Evolutionary conservation across 345 rosid genomes (phyloP), one percentile per base, ranked within the genome.

Genomic region (Lumnitzera littorea): DNA sequence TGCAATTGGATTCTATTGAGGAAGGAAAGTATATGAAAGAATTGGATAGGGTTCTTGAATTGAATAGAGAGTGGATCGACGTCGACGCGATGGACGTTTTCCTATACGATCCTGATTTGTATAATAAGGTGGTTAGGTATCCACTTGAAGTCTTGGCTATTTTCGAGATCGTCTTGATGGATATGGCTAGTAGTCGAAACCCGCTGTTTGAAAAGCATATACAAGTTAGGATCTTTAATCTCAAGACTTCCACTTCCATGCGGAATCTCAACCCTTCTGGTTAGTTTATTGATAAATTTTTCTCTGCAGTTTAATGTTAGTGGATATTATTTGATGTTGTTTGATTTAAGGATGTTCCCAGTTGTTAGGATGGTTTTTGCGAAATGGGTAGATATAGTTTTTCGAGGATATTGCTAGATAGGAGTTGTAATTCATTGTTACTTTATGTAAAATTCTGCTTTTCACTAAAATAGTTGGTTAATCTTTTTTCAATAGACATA

Each of bases 231-330:
- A 70, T 88, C 68, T 85, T 66, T 48, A 86, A 88, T 78, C 92
- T 94, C 50, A 88, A 76, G 82, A 61, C 74, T 11, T 88, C 91
- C 2, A 86, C 82, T 61, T 81, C 87, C 15, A 89, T 94, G 99
- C 78, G 97, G 60, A 90, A 83, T 81, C 91, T 94, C 64, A 94
- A 92, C 62, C 96, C 99, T 20, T 82, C 99, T 27, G 97, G 97
- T 92, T 60, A 7, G n/a, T 55, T 46, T 13, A 4, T 31, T 31
- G 10, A n/a, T 53, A 15, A 25, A 10, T 11, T 13, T 24, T 13
- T 46, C 25, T 13, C 23, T 23, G 23, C 36, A 24, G 49, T n/a
- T 57, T 2, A 25, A 41, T 16, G 49, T 16, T 5, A 0, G 48
- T 56, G 6, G 56, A 41, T 56, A n/a, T 14, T 5, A 57, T 50